Percentiles rank a stretch among this genome's conserved stretches.
These are phyloP conservation scores for Berkeleyomyces rouxiae DNA, from an alignment of 2,329 filamentous ascomycete genomes.

Conservation along the genomic window DNA sequence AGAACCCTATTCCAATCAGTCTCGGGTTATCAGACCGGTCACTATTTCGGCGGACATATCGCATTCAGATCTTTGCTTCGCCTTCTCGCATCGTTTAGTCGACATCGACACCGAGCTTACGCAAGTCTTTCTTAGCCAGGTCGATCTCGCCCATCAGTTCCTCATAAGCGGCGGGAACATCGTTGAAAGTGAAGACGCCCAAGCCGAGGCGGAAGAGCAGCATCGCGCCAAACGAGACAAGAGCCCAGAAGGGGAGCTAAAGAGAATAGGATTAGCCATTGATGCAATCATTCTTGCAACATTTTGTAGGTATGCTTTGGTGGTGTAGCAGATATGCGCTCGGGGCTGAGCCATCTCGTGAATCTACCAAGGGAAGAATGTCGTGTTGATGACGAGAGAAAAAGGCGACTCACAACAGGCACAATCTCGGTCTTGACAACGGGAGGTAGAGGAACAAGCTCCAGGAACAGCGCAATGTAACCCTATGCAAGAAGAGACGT, in stretches of 20 bases:
- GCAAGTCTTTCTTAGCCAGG: constrained; percentile 56
- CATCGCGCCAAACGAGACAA: constrained; percentile 82
- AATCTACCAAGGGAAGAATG: background rate
- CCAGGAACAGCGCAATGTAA: constrained; percentile 73
- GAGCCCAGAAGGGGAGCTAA: constrained; percentile 81
- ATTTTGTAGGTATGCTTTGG: background rate
- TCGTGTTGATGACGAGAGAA: background rate
- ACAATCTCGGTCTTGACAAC: constrained; percentile 72
- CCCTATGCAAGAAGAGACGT: constrained; percentile 46
- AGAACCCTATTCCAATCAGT: too few species aligned
- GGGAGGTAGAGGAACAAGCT: constrained; percentile 63
- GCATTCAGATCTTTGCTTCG: background rate
- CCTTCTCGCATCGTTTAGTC: constrained; percentile 33
- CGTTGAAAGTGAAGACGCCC: constrained; percentile 92
- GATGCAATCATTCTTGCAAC: background rate
- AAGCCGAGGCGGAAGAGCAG: constrained; percentile 82
- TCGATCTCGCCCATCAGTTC: constrained; percentile 80
- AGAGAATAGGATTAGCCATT: background rate
- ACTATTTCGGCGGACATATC: background rate
- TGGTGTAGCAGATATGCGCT: background rate
- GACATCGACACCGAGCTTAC: constrained; percentile 58
- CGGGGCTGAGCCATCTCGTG: background rate
- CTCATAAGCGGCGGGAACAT: constrained; percentile 69
- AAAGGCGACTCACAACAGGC: constrained; percentile 53
- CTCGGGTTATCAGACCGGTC: too few species aligned